Conservation (phyloP, 1,139 yeast species). For the Taphrina flavorubra region DNA sequence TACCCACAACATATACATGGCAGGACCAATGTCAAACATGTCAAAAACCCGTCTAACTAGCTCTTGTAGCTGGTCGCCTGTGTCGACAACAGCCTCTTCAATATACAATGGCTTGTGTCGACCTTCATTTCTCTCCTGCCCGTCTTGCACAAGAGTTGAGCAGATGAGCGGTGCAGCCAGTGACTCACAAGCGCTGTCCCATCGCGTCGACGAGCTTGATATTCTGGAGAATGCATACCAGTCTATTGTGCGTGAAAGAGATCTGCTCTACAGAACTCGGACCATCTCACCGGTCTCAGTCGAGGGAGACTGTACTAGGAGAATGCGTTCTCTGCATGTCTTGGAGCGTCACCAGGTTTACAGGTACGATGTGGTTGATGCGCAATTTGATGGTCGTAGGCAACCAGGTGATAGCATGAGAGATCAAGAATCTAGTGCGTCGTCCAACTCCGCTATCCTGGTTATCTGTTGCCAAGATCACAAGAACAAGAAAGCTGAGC, state of each 20-base stretch:
- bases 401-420: background rate
- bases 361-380: background rate
- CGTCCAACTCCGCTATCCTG: background rate
- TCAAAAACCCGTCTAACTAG: background rate
- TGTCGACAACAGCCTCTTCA: slow-evolving; percentile 5
- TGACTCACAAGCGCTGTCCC: background rate
- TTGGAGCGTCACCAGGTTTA: background rate
- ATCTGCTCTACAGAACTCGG: too few relatives aligned
- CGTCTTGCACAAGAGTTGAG: background rate
- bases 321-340: background rate
- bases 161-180: too few relatives aligned
- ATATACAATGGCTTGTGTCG: slow-evolving; percentile 2
- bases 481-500: background rate
- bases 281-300: too few relatives aligned
- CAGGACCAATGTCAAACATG: background rate
- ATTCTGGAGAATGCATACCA: background rate
- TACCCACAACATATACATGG: background rate
- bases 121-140: background rate
- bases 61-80: background rate
- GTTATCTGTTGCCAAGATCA: background rate
- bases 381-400: background rate
- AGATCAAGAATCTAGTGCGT: background rate
- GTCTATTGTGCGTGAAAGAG: background rate
- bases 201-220: background rate
- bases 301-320: too few relatives aligned